Base-by-base conservation (phyloP, 2,329 filamentous ascomycete genomes). In the Aureobasidium sp. region DNA sequence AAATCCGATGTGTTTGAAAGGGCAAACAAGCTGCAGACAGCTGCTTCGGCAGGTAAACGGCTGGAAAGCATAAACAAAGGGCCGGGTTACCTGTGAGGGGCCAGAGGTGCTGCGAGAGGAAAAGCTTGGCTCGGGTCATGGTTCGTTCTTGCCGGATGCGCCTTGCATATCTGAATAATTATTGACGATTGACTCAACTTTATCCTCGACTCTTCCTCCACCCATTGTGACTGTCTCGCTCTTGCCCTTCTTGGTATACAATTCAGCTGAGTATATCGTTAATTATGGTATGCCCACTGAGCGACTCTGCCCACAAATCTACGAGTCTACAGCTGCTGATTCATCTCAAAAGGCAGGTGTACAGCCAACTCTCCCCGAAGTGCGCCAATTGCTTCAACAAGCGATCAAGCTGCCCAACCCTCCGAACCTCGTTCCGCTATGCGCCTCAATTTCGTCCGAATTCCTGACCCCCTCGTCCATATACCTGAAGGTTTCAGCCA, bases 391-490 rank as follows among this genome's bases (percentile, higher is more conserved):
- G 51, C 73, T 88, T 66, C 73, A 78, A 50, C 76, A 79, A 60
- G 79, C 81, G 26, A 76, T 75, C 69, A 74, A 76, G 29, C 78
- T 81, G 43, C 72, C 79, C 61, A 83, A 83, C 67, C 78, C 85
- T 63, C 87, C 88, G 3, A 96, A 94, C 69, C 83, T 95, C 65
- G 84, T 96, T 9, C 91, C 92, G 1, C 75, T 96, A 46, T 92
- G 87, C 75, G 87, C 89, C 29, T 90, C 92, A 66, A 91, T 96
- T 69, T 86, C 91, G 6, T 93, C 93, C 69, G 93, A 97, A 75
- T 87, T 97, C 68, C 83, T 97, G 74, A 99, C 93, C 1, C 94
- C 94, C 3, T 93, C 91, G n/a, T 85, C 90, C 65, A 93, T 95
- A 68, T 99, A 97, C 76, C 83, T 99, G 67, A 97, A 97, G 77